A percentile compares a stretch with the other conserved stretches of the same genome.
phyloP scores from a whole-genome alignment of 805 yeast genomes.

The Schwanniomyces vanrijiae region DNA sequence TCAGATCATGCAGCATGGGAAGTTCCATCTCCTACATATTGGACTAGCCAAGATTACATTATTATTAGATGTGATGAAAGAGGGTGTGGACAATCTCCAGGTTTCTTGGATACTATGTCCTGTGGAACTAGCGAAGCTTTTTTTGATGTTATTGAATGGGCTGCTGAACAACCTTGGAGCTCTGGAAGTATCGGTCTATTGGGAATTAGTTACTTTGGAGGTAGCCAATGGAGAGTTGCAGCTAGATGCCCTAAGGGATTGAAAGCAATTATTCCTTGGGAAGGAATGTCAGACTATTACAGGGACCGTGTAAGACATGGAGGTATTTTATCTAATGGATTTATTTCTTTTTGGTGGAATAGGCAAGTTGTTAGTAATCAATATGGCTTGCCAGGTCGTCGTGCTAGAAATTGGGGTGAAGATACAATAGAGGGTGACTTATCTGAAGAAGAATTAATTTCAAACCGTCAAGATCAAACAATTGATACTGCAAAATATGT shows the following conservation, averaged over 20 bases:
- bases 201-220: slow-evolving; percentile 2
- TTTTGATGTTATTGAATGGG: slow-evolving; percentile 2
- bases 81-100: neutral
- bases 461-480: slow-evolving; percentile 2
- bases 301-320: slow-evolving; percentile 2
- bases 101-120: slow-evolving; percentile 1
- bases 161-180: slow-evolving; percentile 1
- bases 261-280: slow-evolving; percentile 2
- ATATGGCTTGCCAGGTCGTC: neutral
- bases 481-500: neutral
- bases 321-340: slow-evolving; percentile 1
- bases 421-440: slow-evolving; percentile 1
- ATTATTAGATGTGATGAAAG: neutral
- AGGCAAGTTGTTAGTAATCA: slow-evolving; percentile 2
- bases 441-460: neutral
- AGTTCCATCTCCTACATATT: neutral
- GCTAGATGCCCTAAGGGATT: slow-evolving; percentile 1
- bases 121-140: slow-evolving; percentile 1
- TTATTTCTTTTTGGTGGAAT: slow-evolving; percentile 4
- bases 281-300: slow-evolving; percentile 2
- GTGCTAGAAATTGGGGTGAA: slow-evolving; percentile 2
- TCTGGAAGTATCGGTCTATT: neutral
- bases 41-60: neutral
- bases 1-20: slow-evolving; percentile 1
- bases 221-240: slow-evolving; percentile 3